Base-by-base conservation (phyloP, 495 filamentous ascomycete genomes). In the Peziza echinospora region DNA sequence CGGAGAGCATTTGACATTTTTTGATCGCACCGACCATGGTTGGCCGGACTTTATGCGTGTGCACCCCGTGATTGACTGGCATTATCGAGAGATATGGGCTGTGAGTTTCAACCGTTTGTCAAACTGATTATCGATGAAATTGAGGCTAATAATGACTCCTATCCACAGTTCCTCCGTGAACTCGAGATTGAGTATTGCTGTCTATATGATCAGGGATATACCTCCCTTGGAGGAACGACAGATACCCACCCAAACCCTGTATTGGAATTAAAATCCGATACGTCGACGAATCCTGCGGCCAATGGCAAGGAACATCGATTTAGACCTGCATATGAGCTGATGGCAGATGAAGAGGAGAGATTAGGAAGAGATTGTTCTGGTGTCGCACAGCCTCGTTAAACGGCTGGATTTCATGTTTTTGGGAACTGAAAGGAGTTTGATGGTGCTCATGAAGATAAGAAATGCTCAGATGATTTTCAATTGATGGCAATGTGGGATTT, bases 61-160 rank as follows among this genome's bases (percentile, higher is more conserved):
- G 34, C 84, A 96, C 65, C 89, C 89, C 0, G 80, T 97, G 7
- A 83, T 97, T 57, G 89, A 96, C 57, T 94, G 89, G 91, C 81
- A 87, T 60, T 97, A 93, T 64, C 75, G 74, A 13, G 87, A 96
- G 62, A 85, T 97, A 48, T 93, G 89, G 91, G 71, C 77, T 5
- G 78, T 79, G 51, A 63, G 77, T 75, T 28, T 41, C 2, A 3
- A 24, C 2, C 5, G 16, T 46, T 42, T 37, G 10, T 13, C 24
- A 42, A 42, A 19, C 17, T 9, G 40, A 42, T 10, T 7, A 42
- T 13, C 19, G 7, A 8, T 42, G 40, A n/a, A 24, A n/a, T n/a
- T n/a, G n/a, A n/a, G 24, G 49, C n/a, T n/a, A 46, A 23, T 59
- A 46, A 64, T 48, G 37, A 6, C 44, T 19, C 13, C 5, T n/a